Evolutionary conservation across 2,329 filamentous ascomycete species (phyloP), one percentile per base, ranked within the genome.

Genomic region (Calonectria pteridis): DNA sequence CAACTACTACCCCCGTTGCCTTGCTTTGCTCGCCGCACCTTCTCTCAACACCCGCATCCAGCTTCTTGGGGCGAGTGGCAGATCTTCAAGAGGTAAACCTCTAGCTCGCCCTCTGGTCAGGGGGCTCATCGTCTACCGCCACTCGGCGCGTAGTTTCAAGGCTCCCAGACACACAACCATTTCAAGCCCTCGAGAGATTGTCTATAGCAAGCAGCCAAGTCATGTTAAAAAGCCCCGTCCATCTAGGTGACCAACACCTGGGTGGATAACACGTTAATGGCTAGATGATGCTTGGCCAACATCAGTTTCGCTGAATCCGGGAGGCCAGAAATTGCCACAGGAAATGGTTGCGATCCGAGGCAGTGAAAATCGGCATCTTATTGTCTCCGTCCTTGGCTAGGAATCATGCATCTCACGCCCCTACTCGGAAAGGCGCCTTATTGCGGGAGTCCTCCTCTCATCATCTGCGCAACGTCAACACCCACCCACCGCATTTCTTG

Each of bases 401-500:
- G 43, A 29, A 20, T 35, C 51, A 16, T 51, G 23, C 33, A 53
- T 43, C 28, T 16, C 55, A 16, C 23, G 20, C 64, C 20, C 50
- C 10, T 51, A 10, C 26, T 26, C 49, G 13, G 9, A 26, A 29
- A 53, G 1, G 28, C 50, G 7, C 35, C 6, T 62, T 63, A 73
- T 29, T 73, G 49, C 4, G 70, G 78, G 11, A 72, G 73, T 11
- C 80, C 79, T 33, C 82, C 82, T 14, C 80, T 79, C 82, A 88
- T 86, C 83, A 88, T 85, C 63, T 85, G 84, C 23, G 84, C 82
- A 29, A 86, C 82, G 74, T 88, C 85, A 23, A 88, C 85, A 18
- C 84, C 85, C 5, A 87, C 84, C 88, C 88, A 89, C 71, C 84
- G 83, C 73, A 83, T 79, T 28, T 81, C 81, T 71, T 81, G 78